Evolutionary conservation across 805 yeast genomes (phyloP).

Genomic region (Candida montana): DNA sequence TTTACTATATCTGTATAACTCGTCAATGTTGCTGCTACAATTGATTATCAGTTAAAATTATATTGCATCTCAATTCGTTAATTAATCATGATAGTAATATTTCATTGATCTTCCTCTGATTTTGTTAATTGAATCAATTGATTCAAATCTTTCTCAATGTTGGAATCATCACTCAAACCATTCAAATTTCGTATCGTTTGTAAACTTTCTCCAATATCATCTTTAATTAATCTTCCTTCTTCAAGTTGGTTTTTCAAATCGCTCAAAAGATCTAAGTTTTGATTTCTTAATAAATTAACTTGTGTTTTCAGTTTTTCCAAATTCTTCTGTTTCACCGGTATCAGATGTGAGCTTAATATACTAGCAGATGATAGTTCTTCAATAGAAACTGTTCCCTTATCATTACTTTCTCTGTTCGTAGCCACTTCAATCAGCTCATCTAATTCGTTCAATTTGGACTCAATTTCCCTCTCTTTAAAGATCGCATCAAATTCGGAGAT

Average conservation of each 20-base stretch:
- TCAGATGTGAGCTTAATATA: constrained; percentile 20
- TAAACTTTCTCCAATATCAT: constrained; percentile 8
- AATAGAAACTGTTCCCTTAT: constrained; percentile 8
- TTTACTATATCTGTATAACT: too few relatives aligned
- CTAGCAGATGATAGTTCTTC: constrained; percentile 18
- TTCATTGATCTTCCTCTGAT: constrained; percentile 1
- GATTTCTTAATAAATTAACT: constrained; percentile 10
- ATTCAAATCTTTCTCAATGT: constrained; percentile 10
- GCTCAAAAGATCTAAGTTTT: constrained; percentile 10
- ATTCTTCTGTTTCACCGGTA: constrained; percentile 21
- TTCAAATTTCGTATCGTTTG: constrained; percentile 11
- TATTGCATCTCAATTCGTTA: too few relatives aligned
- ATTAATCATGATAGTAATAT: not conserved
- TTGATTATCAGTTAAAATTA: too few relatives aligned
- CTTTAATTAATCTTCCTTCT: constrained; percentile 10
- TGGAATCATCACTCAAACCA: constrained; percentile 6
- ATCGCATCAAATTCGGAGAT: constrained; percentile 46
- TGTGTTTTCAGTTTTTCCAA: constrained; percentile 12
- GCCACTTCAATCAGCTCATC: constrained; percentile 42
- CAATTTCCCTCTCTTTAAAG: constrained; percentile 39
- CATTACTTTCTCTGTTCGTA: constrained; percentile 5
- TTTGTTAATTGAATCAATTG: constrained; percentile 10
- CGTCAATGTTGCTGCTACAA: too few relatives aligned
- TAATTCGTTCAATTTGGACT: constrained; percentile 35
- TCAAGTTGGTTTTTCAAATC: constrained; percentile 12